A percentile compares a stretch with the other conserved stretches of the same genome.
Evolutionary conservation across 371 early-diverging fungal genomes (phyloP).

Genomic region (Vairimorpha ceranae): DNA sequence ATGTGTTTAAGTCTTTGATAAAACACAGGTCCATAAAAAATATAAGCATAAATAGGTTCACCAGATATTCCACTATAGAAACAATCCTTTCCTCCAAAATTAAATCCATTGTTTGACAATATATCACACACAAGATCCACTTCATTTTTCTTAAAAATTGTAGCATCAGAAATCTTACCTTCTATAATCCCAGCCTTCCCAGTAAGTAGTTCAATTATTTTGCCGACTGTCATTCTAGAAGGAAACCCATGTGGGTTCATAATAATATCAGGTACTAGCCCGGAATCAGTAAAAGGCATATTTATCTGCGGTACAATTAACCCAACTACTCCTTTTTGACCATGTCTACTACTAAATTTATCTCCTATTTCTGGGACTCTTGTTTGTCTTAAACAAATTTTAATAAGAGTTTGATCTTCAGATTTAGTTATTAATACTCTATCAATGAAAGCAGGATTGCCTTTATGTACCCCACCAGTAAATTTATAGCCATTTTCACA

Average conservation of each 20-base stretch:
- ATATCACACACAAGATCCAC: constrained; percentile 87
- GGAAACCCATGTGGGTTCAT: constrained; percentile 99
- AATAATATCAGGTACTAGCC: constrained; percentile 90
- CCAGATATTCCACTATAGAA: constrained; percentile 69
- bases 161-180: constrained; percentile 88
- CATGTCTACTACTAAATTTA: constrained; percentile 98
- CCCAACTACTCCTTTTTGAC: constrained; percentile 97
- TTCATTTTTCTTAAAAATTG: constrained; percentile 72
- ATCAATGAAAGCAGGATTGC: constrained; percentile 61
- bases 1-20: constrained; percentile 98
- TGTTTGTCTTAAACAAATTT: constrained; percentile 85
- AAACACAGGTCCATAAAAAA: constrained; percentile 93
- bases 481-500: constrained; percentile 62
- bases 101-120: constrained; percentile 83
- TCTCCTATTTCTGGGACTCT: constrained; percentile 96
- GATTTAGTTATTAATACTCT: constrained; percentile 80
- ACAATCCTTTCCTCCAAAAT: constrained; percentile 96
- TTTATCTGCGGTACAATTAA: constrained; percentile 89
- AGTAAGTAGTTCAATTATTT: constrained; percentile 91
- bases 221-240: constrained; percentile 99
- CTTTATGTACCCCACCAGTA: constrained; percentile 66
- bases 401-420: constrained; percentile 81
- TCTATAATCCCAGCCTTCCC: constrained; percentile 93
- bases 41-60: constrained; percentile 80
- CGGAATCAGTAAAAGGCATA: constrained; percentile 94